phyloP scores from a whole-genome alignment of 495 filamentous ascomycete species.

The Aspergillus sclerotiicarbonarius region DNA sequence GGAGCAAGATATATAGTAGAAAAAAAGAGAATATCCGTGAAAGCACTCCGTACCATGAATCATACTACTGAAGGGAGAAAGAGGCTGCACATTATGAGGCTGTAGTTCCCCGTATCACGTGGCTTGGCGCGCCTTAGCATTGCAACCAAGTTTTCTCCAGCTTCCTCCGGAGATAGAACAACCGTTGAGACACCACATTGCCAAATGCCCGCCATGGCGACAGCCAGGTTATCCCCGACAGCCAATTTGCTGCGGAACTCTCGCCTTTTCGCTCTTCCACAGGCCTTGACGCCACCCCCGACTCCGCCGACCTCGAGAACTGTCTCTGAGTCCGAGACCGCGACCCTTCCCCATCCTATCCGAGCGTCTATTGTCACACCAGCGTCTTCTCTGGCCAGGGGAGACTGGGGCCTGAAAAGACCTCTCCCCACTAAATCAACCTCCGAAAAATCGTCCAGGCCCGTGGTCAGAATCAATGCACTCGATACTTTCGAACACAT shows the following conservation, averaged over 20 bases:
- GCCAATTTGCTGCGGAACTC: slow-evolving; percentile 64
- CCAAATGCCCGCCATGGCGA: slow-evolving; percentile 43
- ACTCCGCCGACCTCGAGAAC: slow-evolving; percentile 39
- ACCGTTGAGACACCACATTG: slow-evolving; percentile 19
- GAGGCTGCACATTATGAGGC: slow-evolving; percentile 10
- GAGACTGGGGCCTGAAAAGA: slow-evolving; percentile 95
- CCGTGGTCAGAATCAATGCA: slow-evolving; percentile 65
- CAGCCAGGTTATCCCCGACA: slow-evolving; percentile 55
- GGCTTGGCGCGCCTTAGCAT: slow-evolving; percentile 16
- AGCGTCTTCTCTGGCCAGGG: slow-evolving; percentile 64
- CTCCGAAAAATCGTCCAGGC: slow-evolving; percentile 60
- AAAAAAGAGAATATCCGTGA: background rate
- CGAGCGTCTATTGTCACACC: slow-evolving; percentile 83
- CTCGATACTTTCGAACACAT: slow-evolving; percentile 89
- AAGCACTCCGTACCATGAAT: slow-evolving; percentile 6
- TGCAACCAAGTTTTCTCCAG: slow-evolving; percentile 40
- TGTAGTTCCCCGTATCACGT: slow-evolving; percentile 13
- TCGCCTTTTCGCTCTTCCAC: slow-evolving; percentile 63
- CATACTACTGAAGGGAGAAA: background rate
- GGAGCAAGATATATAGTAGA: background rate
- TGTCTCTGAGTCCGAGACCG: slow-evolving; percentile 56
- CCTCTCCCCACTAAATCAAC: slow-evolving; percentile 74
- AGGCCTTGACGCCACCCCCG: slow-evolving; percentile 49
- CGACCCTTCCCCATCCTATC: slow-evolving; percentile 76
- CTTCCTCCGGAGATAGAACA: slow-evolving; percentile 17